Percentiles rank a stretch among this genome's conserved stretches.
Conservation (phyloP, 208 protist genomes). For the Crithidia acanthocephali region DNA sequence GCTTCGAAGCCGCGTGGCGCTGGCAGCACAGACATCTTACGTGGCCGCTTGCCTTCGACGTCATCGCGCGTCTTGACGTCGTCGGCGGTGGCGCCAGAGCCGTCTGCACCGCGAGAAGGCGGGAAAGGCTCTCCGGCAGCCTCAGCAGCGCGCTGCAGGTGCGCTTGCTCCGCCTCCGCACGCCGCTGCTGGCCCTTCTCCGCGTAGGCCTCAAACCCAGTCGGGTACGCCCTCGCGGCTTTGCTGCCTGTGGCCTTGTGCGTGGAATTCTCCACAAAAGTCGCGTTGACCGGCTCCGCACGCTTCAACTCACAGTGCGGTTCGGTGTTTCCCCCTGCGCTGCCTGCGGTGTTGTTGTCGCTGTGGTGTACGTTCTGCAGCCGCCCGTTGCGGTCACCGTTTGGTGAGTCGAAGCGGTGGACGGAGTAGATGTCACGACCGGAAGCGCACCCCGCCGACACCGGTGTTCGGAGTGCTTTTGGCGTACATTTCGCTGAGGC, state of each 20-base stretch:
- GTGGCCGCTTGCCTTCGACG: not conserved
- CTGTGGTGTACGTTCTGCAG: not conserved
- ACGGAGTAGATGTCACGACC: not conserved
- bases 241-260: not conserved
- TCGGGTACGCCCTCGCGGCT: conserved; percentile 12
- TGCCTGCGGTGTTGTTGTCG: not conserved
- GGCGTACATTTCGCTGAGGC: conserved; percentile 14
- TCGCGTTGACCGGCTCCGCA: too few species aligned
- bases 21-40: conserved; percentile 26
- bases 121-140: conserved; percentile 8
- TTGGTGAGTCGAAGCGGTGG: not conserved
- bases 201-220: conserved; percentile 39
- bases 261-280: too few species aligned
- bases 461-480: not conserved
- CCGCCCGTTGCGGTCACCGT: not conserved
- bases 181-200: conserved; percentile 45
- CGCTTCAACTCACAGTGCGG: too few species aligned
- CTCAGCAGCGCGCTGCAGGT: conserved; percentile 12
- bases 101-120: not conserved
- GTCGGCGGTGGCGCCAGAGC: not conserved
- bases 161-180: conserved; percentile 26
- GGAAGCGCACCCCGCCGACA: not conserved
- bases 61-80: not conserved
- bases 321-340: too few species aligned
- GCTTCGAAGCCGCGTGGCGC: conserved; percentile 23